Evolutionary conservation across 139 green algal species (phyloP).

Genomic region (Asterochloris erici): DNA sequence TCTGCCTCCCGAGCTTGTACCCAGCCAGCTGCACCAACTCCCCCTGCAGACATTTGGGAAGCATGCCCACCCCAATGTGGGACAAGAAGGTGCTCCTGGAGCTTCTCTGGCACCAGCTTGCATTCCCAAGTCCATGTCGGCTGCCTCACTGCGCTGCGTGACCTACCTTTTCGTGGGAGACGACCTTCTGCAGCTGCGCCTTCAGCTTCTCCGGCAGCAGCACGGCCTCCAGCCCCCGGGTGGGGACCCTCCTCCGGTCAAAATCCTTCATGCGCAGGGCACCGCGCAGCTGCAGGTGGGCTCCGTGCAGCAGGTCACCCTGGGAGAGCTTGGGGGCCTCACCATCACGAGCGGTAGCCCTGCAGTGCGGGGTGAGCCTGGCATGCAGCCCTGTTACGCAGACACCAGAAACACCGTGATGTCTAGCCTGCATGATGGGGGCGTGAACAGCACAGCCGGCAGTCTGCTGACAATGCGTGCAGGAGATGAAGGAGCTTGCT

Average conservation of each 20-base stretch:
- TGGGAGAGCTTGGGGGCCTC: conserved; percentile 3
- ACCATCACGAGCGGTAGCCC: conserved; percentile 10
- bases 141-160: too few species aligned
- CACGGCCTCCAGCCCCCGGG: conserved; percentile 17
- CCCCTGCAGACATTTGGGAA: too few species aligned
- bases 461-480: too few species aligned
- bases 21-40: too few species aligned
- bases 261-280: conserved; percentile 25
- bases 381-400: not conserved
- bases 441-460: too few species aligned
- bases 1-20: too few species aligned
- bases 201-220: conserved; percentile 17
- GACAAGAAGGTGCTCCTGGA: too few species aligned
- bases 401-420: not conserved
- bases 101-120: too few species aligned
- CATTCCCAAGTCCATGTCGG: too few species aligned
- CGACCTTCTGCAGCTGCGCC: conserved; percentile 20
- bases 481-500: too few species aligned
- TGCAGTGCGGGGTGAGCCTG: not conserved
- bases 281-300: conserved; percentile 20
- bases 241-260: conserved; percentile 17
- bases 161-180: conserved; percentile 19
- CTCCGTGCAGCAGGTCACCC: conserved; percentile 19
- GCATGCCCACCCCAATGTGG: too few species aligned
- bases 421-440: too few species aligned